Percentiles rank a stretch among this genome's conserved stretches.
Evolutionary conservation across 2,329 filamentous ascomycete species (phyloP).

Genomic region (Trichoderma atrobrunneum): DNA sequence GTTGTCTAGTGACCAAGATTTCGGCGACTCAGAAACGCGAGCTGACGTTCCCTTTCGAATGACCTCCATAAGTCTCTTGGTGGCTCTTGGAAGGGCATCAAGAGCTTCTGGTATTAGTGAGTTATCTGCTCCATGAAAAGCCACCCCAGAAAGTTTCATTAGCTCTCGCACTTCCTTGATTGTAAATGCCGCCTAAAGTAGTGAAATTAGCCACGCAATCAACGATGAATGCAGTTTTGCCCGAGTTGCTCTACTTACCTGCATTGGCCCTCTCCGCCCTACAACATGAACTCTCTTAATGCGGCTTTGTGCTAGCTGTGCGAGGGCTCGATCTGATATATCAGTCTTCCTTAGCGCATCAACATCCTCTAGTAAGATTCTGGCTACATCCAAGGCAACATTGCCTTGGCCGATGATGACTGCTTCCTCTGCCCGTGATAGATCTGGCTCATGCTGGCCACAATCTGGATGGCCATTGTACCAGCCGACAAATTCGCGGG

Average conservation of each 20-base stretch:
- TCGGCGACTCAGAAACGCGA: conserved; percentile 39
- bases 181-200: conserved; percentile 75
- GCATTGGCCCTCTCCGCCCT: conserved; percentile 82
- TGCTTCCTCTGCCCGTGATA: conserved; percentile 74
- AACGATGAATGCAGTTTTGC: not conserved
- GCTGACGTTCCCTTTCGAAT: conserved; percentile 67
- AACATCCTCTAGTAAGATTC: conserved; percentile 76
- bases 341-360: conserved; percentile 76
- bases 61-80: conserved; percentile 76
- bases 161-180: conserved; percentile 93
- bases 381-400: conserved; percentile 88
- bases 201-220: not conserved
- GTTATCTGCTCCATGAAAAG: conserved; percentile 66
- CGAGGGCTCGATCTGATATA: conserved; percentile 80
- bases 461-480: conserved; percentile 94
- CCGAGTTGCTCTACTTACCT: conserved; percentile 49
- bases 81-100: conserved; percentile 69
- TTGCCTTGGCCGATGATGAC: conserved; percentile 94
- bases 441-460: conserved; percentile 66
- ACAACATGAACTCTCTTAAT: conserved; percentile 83
- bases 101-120: conserved; percentile 66
- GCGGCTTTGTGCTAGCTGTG: conserved; percentile 67
- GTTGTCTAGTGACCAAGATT: conserved; percentile 82
- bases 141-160: conserved; percentile 69
- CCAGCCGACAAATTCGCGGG: conserved; percentile 93